Conservation (phyloP, 495 filamentous ascomycete genomes). For the Staphylotrichum tortipilum region DNA sequence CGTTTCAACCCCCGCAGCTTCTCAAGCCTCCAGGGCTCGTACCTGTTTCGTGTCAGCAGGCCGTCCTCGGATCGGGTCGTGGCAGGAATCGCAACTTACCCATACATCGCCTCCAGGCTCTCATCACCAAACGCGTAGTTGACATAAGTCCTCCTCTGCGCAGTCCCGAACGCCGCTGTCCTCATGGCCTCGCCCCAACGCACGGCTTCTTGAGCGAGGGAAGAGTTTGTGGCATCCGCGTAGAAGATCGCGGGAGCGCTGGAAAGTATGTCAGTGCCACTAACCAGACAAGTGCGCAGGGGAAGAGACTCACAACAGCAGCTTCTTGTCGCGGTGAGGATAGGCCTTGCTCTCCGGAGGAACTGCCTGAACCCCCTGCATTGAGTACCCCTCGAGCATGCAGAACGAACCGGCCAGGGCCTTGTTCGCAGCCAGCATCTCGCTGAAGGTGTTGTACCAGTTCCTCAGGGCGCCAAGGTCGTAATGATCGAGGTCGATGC, state of each 20-base stretch:
- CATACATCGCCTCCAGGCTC: conserved; percentile 33
- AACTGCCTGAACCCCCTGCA: conserved; percentile 35
- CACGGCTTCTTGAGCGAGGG: neutral
- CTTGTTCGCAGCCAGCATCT: conserved; percentile 8
- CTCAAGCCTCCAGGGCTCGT: conserved; percentile 40
- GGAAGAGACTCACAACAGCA: conserved; percentile 23
- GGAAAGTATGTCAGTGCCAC: too few relatives aligned
- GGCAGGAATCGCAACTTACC: conserved; percentile 25
- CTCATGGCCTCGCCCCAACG: neutral
- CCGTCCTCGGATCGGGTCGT: conserved; percentile 19
- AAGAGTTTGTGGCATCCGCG: neutral
- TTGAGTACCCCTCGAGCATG: conserved; percentile 47
- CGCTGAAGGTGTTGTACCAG: conserved; percentile 35
- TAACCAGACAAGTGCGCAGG: too few relatives aligned
- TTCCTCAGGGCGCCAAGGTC: conserved; percentile 33
- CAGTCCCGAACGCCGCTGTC: neutral
- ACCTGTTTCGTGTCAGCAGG: conserved; percentile 24
- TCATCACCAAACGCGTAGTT: conserved; percentile 44
- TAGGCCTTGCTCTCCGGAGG: conserved; percentile 34
- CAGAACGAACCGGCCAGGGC: conserved; percentile 32
- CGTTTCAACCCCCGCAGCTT: conserved; percentile 40
- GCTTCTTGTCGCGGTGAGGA: conserved; percentile 30
- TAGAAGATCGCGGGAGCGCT: too few relatives aligned
- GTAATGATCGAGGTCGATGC: conserved; percentile 37
- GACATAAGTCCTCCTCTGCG: conserved; percentile 28